Evolutionary conservation across 2,329 filamentous ascomycete species (phyloP).

Genomic region (Huntiella moniliformis): DNA sequence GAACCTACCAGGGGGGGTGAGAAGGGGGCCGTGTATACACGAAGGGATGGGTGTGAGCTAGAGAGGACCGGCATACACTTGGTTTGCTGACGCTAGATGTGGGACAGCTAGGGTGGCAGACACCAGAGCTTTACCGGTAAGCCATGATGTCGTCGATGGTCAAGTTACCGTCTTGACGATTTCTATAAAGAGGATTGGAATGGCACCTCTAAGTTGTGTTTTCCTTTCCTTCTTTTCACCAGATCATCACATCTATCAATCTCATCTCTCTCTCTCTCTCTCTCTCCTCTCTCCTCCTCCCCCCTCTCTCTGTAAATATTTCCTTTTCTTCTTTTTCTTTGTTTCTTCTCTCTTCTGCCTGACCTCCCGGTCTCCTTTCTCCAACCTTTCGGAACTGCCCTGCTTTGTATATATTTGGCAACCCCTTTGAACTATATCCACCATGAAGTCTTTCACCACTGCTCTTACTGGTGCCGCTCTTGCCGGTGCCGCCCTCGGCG

Average conservation of each 20-base stretch:
- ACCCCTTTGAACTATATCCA: slow-evolving; percentile 5
- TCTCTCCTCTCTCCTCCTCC: slow-evolving; percentile 8
- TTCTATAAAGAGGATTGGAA: slow-evolving; percentile 9
- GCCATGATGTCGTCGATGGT: neutral
- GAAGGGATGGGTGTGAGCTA: neutral
- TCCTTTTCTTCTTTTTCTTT: neutral
- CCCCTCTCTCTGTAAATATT: slow-evolving; percentile 1
- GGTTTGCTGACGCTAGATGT: neutral
- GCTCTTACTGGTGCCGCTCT: slow-evolving; percentile 6
- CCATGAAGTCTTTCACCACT: slow-evolving; percentile 9
- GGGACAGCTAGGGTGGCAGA: neutral
- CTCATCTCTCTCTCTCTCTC: slow-evolving; percentile 9
- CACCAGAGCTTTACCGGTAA: neutral
- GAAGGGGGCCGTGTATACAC: neutral
- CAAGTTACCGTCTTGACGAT: neutral
- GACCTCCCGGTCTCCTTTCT: neutral
- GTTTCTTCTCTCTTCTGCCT: neutral
- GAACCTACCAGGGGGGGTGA: neutral
- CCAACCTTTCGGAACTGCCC: neutral
- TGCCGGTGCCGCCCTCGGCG: slow-evolving; percentile 3
- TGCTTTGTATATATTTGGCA: neutral
- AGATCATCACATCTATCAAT: slow-evolving; percentile 8
- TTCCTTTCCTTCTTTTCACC: slow-evolving; percentile 8
- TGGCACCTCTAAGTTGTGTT: slow-evolving; percentile 1
- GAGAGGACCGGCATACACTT: neutral